These are phyloP conservation scores for Cercospora sp. DNA, from an alignment of 2,329 filamentous ascomycete genomes.

Conservation along the genomic window DNA sequence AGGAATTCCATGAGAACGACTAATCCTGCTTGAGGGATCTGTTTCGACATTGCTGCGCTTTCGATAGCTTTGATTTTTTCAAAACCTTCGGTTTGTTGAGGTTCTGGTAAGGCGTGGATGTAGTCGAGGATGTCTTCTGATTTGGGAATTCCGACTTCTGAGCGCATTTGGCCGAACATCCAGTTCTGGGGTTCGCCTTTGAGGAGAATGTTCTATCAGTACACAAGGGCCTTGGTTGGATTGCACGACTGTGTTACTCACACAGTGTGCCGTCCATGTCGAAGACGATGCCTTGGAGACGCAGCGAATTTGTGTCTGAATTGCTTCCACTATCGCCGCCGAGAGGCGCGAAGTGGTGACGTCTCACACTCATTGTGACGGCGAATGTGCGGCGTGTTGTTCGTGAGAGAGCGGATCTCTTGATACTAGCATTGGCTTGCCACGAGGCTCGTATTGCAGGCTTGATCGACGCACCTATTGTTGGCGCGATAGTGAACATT, in stretches of 20 bases:
- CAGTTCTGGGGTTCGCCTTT: conserved; percentile 84
- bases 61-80: conserved; percentile 78
- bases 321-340: conserved; percentile 36
- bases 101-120: conserved; percentile 70
- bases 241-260: conserved; percentile 41
- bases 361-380: conserved; percentile 11
- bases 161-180: conserved; percentile 90
- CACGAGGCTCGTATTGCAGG: neutral
- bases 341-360: conserved; percentile 51
- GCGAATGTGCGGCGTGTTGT: neutral
- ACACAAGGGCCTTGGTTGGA: neutral
- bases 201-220: conserved; percentile 14
- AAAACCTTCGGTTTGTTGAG: conserved; percentile 60
- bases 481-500: neutral
- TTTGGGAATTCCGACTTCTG: conserved; percentile 70
- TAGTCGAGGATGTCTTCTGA: conserved; percentile 83
- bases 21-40: conserved; percentile 81
- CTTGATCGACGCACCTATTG: neutral
- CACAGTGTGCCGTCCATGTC: conserved; percentile 95
- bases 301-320: conserved; percentile 35
- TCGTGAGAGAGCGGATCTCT: neutral
- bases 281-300: conserved; percentile 68
- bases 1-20: conserved; percentile 78
- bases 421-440: neutral
- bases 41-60: conserved; percentile 72